Conservation (phyloP, 495 filamentous ascomycete species). For the Aspergillus homomorphus region DNA sequence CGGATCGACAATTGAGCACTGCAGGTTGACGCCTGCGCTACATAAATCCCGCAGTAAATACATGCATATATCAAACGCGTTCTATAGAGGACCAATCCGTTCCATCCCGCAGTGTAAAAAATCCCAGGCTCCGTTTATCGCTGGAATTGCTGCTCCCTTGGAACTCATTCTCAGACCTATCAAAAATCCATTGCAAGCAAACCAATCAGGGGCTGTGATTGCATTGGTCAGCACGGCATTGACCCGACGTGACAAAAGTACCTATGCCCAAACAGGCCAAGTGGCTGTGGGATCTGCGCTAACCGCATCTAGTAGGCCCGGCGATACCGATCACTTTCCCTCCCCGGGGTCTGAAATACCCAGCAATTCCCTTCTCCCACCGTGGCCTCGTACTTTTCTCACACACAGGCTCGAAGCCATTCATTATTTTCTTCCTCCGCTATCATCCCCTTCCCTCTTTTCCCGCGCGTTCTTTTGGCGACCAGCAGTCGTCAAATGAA, state of each 20-base stretch:
- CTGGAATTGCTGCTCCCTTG: neutral
- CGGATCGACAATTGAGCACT: neutral
- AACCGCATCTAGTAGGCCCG: constrained; percentile 13
- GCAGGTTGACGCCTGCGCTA: neutral
- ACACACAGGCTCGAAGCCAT: constrained; percentile 3
- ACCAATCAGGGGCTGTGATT: neutral
- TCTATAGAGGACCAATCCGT: neutral
- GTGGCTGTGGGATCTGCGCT: constrained; percentile 17
- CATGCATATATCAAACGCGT: neutral
- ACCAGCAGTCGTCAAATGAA: constrained; percentile 60
- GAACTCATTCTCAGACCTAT: neutral
- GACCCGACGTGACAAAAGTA: constrained; percentile 10
- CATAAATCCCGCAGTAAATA: neutral
- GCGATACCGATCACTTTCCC: constrained; percentile 15
- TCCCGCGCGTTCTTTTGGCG: constrained; percentile 60
- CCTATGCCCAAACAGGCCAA: constrained; percentile 8
- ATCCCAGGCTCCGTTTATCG: neutral
- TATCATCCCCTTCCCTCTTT: constrained; percentile 6
- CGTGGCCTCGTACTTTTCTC: constrained; percentile 5
- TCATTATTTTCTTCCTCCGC: constrained; percentile 1
- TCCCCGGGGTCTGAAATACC: constrained; percentile 18
- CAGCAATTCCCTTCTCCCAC: constrained; percentile 11
- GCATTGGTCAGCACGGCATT: constrained; percentile 1
- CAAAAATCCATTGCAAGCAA: neutral
- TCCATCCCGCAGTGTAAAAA: neutral